These are phyloP conservation scores for Echeveria elegans DNA, from an alignment of 164 flowering plant genomes.

Conservation along the genomic window DNA sequence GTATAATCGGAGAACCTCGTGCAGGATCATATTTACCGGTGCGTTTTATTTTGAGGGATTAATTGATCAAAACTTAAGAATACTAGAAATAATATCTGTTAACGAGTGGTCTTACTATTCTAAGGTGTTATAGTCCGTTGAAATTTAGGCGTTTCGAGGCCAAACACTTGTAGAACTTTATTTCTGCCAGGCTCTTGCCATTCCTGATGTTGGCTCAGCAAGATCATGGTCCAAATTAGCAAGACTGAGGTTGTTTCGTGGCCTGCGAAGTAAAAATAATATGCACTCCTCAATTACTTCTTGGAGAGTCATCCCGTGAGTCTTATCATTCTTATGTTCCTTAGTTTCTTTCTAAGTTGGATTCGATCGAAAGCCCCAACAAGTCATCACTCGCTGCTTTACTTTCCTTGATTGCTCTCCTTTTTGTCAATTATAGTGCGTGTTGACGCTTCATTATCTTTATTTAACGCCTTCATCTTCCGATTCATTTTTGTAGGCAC, in stretches of 20 bases:
- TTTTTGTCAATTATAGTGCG: constrained; percentile 28
- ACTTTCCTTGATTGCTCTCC: constrained; percentile 21
- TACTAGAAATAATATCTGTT: not conserved
- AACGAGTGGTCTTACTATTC: constrained; percentile 29
- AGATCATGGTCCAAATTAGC: constrained; percentile 47
- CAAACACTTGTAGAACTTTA: constrained; percentile 35
- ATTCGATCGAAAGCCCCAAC: constrained; percentile 36
- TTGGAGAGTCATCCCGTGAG: constrained; percentile 25
- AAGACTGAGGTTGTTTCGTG: constrained; percentile 37
- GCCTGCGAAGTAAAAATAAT: constrained; percentile 42
- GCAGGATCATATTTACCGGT: constrained; percentile 44
- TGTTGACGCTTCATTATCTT: constrained; percentile 17
- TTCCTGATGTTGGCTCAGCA: constrained; percentile 21
- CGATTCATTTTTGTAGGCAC: constrained; percentile 41
- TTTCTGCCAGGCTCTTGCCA: constrained; percentile 45
- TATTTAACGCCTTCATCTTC: constrained; percentile 26
- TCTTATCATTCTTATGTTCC: constrained; percentile 15
- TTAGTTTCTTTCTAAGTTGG: constrained; percentile 25
- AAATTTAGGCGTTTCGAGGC: constrained; percentile 21
- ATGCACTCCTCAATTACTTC: constrained; percentile 49
- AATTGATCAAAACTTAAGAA: not conserved
- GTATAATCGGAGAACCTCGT: constrained; percentile 47
- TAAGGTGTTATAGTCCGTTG: constrained; percentile 34
- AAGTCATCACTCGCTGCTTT: constrained; percentile 27
- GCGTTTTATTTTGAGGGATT: too few relatives aligned